Evolutionary conservation across 495 filamentous ascomycete species (phyloP).

Genomic region (Apodospora peruviana): DNA sequence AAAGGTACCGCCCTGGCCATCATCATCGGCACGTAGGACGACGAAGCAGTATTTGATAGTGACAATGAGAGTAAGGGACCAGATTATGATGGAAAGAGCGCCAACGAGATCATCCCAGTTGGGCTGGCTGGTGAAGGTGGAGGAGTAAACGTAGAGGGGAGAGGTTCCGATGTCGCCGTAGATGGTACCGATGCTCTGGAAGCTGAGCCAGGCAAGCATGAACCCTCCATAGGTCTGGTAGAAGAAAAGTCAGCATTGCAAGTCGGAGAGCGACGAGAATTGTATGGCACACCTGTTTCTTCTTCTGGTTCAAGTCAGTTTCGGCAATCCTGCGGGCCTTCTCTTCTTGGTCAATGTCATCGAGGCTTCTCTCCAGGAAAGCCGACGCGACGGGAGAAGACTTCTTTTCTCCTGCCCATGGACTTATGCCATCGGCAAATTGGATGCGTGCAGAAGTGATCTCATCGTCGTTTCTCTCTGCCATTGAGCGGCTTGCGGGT

Average conservation of each 20-base stretch:
- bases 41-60: conserved; percentile 68
- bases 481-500: neutral
- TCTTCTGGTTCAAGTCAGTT: conserved; percentile 20
- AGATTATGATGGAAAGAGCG: conserved; percentile 66
- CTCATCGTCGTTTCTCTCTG: neutral
- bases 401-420: neutral
- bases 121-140: conserved; percentile 57
- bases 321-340: conserved; percentile 21
- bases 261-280: too few species aligned
- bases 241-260: neutral
- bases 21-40: conserved; percentile 67
- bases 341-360: conserved; percentile 16
- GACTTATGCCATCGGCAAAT: conserved; percentile 5
- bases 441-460: conserved; percentile 2
- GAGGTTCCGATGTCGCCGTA: conserved; percentile 73
- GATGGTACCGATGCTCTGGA: conserved; percentile 62
- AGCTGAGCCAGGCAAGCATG: conserved; percentile 15
- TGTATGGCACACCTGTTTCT: conserved; percentile 24
- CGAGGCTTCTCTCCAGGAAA: conserved; percentile 3
- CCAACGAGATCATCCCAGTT: conserved; percentile 60
- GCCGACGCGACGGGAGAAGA: neutral
- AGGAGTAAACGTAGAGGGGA: conserved; percentile 68
- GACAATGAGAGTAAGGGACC: conserved; percentile 68
- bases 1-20: conserved; percentile 68
- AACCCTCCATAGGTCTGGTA: conserved; percentile 15